These are phyloP conservation scores for Blastobotrys elegans DNA, from an alignment of 1,139 yeast genomes.

Conservation along the genomic window DNA sequence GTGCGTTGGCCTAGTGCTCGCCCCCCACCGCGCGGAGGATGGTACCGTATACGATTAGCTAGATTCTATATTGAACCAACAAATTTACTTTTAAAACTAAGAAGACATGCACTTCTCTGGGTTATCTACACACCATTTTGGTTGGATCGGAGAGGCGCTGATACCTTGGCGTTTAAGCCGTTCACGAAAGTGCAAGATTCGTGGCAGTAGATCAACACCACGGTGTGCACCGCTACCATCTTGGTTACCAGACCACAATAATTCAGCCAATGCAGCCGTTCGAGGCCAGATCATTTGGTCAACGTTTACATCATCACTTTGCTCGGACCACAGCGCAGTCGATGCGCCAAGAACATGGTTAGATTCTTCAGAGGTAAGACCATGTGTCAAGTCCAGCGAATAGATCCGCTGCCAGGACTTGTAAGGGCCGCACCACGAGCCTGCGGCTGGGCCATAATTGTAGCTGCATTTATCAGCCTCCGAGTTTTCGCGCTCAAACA, in stretches of 20 bases:
- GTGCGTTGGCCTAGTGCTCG: constrained; percentile 52
- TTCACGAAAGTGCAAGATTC: constrained; percentile 44
- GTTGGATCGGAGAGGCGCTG: constrained; percentile 40
- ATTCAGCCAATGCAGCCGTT: constrained; percentile 46
- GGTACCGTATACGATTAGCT: no score
- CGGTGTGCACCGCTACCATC: constrained; percentile 34
- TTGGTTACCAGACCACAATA: constrained; percentile 45
- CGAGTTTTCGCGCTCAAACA: constrained; percentile 25
- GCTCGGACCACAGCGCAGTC: constrained; percentile 46
- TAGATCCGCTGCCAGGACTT: constrained; percentile 48
- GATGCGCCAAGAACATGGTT: constrained; percentile 43
- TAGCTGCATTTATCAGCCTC: constrained; percentile 29
- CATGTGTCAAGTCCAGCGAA: constrained; percentile 37
- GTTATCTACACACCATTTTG: constrained; percentile 38
- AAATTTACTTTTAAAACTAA: no score
- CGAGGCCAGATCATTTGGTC: constrained; percentile 45
- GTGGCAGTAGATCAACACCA: constrained; percentile 36
- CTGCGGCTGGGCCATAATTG: constrained; percentile 38
- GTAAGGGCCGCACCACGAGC: constrained; percentile 49
- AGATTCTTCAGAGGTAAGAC: constrained; percentile 36
- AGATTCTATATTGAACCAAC: no score
- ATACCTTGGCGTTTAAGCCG: constrained; percentile 40
- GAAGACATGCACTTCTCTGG: constrained; percentile 11
- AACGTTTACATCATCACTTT: constrained; percentile 39
- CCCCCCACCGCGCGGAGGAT: no score